phyloP scores from a whole-genome alignment of 2,329 filamentous ascomycete species.

The Paecilomyces formosus region DNA sequence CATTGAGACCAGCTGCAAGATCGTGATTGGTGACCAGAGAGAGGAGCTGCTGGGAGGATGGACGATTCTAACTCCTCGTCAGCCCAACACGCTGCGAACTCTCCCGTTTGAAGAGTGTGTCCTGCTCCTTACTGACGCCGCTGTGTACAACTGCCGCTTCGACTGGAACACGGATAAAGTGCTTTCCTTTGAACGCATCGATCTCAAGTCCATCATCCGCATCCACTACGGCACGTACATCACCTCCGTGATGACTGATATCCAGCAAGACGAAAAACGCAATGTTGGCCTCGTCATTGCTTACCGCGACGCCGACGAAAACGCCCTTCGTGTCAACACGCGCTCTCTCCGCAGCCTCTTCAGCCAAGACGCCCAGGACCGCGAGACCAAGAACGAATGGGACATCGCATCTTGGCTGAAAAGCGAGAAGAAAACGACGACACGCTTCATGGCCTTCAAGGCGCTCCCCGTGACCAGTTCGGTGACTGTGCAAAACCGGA shows the following conservation, averaged over 20 bases:
- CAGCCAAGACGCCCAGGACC: slow-evolving; percentile 34
- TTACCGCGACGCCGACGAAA: slow-evolving; percentile 64
- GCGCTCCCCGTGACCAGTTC: slow-evolving; percentile 30
- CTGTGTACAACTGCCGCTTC: slow-evolving; percentile 82
- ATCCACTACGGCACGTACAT: slow-evolving; percentile 83
- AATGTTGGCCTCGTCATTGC: slow-evolving; percentile 80
- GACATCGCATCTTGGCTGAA: slow-evolving; percentile 36
- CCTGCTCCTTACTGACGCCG: slow-evolving; percentile 74
- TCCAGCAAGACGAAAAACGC: slow-evolving; percentile 66
- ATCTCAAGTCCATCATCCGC: slow-evolving; percentile 62
- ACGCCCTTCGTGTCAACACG: slow-evolving; percentile 76
- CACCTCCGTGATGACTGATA: slow-evolving; percentile 72
- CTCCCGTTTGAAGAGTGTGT: slow-evolving; percentile 82
- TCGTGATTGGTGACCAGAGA: slow-evolving; percentile 72
- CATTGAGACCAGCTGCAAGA: slow-evolving; percentile 79
- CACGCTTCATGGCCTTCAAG: slow-evolving; percentile 37
- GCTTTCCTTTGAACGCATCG: slow-evolving; percentile 79
- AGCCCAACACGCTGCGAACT: slow-evolving; percentile 60
- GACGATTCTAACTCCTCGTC: slow-evolving; percentile 72
- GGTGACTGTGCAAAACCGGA: slow-evolving; percentile 11
- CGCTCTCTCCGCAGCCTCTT: slow-evolving; percentile 60
- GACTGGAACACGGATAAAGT: slow-evolving; percentile 97
- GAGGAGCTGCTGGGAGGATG: slow-evolving; percentile 86
- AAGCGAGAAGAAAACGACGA: slow-evolving; percentile 18
- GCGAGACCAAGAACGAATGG: slow-evolving; percentile 27